Conservation (phyloP, 768 basidiomycete genomes). For the Tricholoma terreum region DNA sequence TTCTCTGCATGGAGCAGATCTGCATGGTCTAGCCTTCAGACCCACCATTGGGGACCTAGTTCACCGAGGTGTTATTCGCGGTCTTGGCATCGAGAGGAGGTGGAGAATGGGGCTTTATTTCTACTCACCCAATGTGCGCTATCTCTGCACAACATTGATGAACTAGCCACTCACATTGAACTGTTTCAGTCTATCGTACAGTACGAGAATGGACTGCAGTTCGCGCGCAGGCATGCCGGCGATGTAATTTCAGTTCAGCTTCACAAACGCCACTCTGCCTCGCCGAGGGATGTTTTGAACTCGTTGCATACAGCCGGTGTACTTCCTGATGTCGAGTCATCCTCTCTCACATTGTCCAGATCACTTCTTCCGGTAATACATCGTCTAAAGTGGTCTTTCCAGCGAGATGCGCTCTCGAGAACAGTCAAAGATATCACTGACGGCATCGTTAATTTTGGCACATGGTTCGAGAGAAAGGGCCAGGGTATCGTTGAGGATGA, state of each 20-base stretch:
- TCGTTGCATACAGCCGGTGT: conserved; percentile 49
- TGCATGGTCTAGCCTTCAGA: conserved; percentile 53
- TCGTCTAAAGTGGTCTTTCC: conserved; percentile 69
- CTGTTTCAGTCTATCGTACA: conserved; percentile 57
- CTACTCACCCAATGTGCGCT: conserved; percentile 54
- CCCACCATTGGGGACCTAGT: conserved; percentile 67
- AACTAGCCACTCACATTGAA: not conserved
- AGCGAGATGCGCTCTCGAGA: conserved; percentile 59
- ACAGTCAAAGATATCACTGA: conserved; percentile 41
- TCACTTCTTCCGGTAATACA: conserved; percentile 62
- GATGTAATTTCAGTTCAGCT: conserved; percentile 53
- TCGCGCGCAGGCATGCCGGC: conserved; percentile 54
- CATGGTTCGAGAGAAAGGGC: conserved; percentile 59
- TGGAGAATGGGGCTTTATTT: conserved; percentile 69
- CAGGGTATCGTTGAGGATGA: conserved; percentile 50
- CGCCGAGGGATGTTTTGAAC: conserved; percentile 35
- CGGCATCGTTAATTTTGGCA: conserved; percentile 36
- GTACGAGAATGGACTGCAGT: conserved; percentile 55
- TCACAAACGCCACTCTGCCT: conserved; percentile 38
- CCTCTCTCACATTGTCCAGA: conserved; percentile 53
- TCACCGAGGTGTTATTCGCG: conserved; percentile 67
- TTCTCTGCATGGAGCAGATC: conserved; percentile 56
- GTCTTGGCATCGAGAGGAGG: conserved; percentile 60
- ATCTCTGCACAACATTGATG: conserved; percentile 7
- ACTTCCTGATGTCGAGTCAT: conserved; percentile 63